A percentile compares a stretch with the other conserved stretches of the same genome.
Evolutionary conservation across 768 basidiomycete species (phyloP).

Genomic region (Suillus placidus): DNA sequence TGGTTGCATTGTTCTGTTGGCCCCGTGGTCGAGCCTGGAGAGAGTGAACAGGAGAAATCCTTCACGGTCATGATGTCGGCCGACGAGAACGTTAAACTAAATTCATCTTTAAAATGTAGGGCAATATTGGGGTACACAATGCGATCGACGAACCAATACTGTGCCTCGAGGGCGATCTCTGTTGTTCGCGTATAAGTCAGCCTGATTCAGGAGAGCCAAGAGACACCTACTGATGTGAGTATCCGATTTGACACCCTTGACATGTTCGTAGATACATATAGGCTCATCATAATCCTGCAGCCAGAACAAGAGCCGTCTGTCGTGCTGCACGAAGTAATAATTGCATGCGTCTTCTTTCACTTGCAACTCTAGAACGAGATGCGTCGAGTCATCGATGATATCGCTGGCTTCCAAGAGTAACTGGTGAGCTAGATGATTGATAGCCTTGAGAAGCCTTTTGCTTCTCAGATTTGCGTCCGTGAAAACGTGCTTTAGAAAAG

Average conservation of each 20-base stretch:
- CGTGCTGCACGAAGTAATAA: too few species aligned
- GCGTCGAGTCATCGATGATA: background rate
- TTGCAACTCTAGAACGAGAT: slow-evolving; percentile 9
- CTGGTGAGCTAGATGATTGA: background rate
- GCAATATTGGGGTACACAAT: background rate
- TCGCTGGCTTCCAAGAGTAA: background rate
- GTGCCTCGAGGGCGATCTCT: too few species aligned
- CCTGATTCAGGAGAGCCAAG: too few species aligned
- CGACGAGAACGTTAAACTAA: background rate
- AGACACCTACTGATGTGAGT: too few species aligned
- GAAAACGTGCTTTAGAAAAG: slow-evolving; percentile 5
- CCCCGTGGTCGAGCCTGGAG: too few species aligned
- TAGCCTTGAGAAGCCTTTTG: background rate
- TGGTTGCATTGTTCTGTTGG: too few species aligned
- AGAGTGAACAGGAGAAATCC: too few species aligned
- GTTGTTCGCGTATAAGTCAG: too few species aligned
- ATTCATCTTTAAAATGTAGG: background rate
- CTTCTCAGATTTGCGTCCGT: slow-evolving; percentile 6
- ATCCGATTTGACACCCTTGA: too few species aligned
- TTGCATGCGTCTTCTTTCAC: slow-evolving; percentile 6
- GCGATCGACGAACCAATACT: slow-evolving; percentile 23
- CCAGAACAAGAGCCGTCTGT: too few species aligned
- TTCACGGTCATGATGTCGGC: background rate
- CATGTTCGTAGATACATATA: too few species aligned
- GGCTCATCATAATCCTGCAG: too few species aligned